Conservation (phyloP, 1,284 basidiomycete genomes). For the Cystobasidium sp. region DNA sequence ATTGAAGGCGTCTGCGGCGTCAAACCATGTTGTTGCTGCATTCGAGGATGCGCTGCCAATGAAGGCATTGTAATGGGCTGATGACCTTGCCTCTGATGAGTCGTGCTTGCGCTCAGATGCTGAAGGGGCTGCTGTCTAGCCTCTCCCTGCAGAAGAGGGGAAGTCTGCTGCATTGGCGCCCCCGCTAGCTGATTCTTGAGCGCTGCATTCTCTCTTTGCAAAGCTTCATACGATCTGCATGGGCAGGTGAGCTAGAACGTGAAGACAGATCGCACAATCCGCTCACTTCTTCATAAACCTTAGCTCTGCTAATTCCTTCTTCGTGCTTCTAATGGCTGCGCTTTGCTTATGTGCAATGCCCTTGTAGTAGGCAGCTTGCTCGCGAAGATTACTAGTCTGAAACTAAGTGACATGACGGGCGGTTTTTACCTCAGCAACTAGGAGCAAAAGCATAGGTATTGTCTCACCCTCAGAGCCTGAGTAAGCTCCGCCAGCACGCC, state of each 20-base stretch:
- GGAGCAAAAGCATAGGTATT: not conserved
- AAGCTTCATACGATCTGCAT: slow-evolving; percentile 22
- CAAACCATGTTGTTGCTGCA: too few species aligned
- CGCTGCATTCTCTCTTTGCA: slow-evolving; percentile 26
- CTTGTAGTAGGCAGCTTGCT: slow-evolving; percentile 35
- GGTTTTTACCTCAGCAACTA: not conserved
- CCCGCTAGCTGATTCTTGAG: slow-evolving; percentile 27
- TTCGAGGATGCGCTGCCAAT: too few species aligned
- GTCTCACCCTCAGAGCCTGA: slow-evolving; percentile 14
- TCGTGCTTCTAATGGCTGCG: slow-evolving; percentile 13
- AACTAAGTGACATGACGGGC: slow-evolving; percentile 14
- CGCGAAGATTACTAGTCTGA: slow-evolving; percentile 26
- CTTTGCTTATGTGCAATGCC: slow-evolving; percentile 27
- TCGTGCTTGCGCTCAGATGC: too few species aligned
- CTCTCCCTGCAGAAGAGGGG: not conserved
- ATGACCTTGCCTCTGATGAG: too few species aligned
- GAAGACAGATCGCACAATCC: not conserved
- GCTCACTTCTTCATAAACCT: slow-evolving; percentile 31
- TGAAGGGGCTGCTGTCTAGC: not conserved
- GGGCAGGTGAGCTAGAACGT: not conserved
- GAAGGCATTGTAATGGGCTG: too few species aligned
- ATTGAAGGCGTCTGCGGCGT: too few species aligned
- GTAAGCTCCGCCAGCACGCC: slow-evolving; percentile 16
- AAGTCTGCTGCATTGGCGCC: not conserved
- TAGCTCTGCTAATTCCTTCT: slow-evolving; percentile 24